Conservation (phyloP, 2,329 filamentous ascomycete genomes). For the Sporothrix variecibatus region DNA sequence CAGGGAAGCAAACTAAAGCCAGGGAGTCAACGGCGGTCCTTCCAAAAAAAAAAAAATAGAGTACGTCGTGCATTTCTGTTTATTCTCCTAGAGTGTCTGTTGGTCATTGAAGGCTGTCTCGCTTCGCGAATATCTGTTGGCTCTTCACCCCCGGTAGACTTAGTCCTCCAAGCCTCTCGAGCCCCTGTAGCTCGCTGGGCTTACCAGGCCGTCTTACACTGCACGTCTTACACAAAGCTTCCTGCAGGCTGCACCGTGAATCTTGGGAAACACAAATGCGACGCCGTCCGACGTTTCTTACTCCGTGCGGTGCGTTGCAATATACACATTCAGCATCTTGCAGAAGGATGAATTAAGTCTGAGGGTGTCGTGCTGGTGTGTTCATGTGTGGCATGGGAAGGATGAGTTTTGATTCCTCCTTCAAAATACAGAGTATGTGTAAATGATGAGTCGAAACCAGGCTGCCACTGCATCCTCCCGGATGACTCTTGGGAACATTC, state of each 20-base stretch:
- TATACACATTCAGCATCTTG: background rate
- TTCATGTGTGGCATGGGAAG: background rate
- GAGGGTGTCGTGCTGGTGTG: background rate
- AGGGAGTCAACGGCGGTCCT: no score
- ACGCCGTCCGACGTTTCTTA: background rate
- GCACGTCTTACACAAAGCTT: background rate
- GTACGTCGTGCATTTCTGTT: no score
- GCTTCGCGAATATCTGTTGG: no score
- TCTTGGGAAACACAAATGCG: background rate
- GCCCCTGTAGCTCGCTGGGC: background rate
- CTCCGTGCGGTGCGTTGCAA: background rate
- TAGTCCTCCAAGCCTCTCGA: no score
- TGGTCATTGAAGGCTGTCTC: background rate
- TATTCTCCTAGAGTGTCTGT: background rate
- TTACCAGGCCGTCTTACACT: background rate
- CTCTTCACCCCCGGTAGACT: background rate
- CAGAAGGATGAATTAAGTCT: background rate
- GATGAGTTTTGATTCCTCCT: background rate
- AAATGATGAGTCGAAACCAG: conserved; percentile 2
- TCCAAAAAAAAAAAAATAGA: no score
- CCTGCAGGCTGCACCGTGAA: background rate
- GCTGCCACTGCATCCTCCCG: conserved; percentile 15
- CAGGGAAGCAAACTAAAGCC: no score
- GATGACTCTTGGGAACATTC: background rate
- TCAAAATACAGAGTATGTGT: background rate